phyloP scores from a whole-genome alignment of 164 flowering plant genomes.

The Litsea cubeba region DNA sequence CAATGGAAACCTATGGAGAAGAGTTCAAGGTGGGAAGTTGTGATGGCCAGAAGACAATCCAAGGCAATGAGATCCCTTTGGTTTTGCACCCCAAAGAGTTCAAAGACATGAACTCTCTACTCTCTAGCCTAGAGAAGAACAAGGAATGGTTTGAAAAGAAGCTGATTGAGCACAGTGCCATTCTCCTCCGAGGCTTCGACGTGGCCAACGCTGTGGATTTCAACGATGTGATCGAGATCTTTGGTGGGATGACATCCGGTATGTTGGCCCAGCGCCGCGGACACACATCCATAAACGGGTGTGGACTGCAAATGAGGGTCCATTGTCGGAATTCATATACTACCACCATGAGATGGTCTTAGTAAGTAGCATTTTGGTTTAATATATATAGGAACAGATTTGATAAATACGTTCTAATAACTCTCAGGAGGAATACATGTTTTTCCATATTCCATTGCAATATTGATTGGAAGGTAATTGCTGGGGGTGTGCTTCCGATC shows the following conservation, averaged over 20 bases:
- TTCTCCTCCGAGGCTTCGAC: constrained; percentile 48
- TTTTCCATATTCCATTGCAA: no score
- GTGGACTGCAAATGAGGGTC: constrained; percentile 66
- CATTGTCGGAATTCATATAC: constrained; percentile 53
- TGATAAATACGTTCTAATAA: no score
- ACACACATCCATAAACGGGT: constrained; percentile 49
- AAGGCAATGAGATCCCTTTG: constrained; percentile 48
- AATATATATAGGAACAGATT: no score
- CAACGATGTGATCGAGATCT: constrained; percentile 47
- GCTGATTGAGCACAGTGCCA: constrained; percentile 49
- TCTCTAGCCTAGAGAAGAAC: constrained; percentile 28
- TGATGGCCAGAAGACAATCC: constrained; percentile 46
- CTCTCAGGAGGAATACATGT: no score
- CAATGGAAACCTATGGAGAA: constrained; percentile 31
- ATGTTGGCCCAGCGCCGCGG: constrained; percentile 58
- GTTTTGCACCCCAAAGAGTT: constrained; percentile 31
- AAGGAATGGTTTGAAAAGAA: constrained; percentile 51
- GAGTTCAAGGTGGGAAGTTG: constrained; percentile 48
- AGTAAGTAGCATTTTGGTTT: constrained; percentile 20
- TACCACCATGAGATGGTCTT: constrained; percentile 71
- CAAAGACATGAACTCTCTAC: constrained; percentile 18
- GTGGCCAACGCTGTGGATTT: constrained; percentile 42
- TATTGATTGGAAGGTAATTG: no score
- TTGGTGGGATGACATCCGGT: constrained; percentile 57
- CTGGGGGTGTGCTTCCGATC: no score